Evolutionary conservation across 345 rosid species (phyloP), one percentile per base, ranked within the genome.

Genomic region (Moricandia moricandioides): DNA sequence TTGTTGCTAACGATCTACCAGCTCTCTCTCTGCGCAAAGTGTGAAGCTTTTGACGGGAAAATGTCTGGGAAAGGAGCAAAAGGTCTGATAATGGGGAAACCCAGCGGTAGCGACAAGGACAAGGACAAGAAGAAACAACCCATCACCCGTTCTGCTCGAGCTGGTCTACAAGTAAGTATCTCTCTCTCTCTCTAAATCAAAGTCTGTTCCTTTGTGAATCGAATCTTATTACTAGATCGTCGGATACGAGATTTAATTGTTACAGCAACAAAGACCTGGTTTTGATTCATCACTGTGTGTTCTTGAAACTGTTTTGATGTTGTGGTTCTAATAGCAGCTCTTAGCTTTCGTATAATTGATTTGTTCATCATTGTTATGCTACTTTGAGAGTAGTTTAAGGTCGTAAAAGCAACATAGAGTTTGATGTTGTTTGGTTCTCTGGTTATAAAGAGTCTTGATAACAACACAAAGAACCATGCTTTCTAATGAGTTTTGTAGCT

Each of bases 61-160:
- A 87, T 89, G 95, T 83, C 96, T 18, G 96, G 96, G 24, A 90
- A 90, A 75, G 96, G 96, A 55, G 96, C 91, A 0, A 90, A 90
- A 31, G 96, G 96, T 7, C 73, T 90, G 81, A 82, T 86, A 27
- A 86, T 85, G 61, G 96, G 91, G 51, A 88, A 88, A 83, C 79
- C 91, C 27, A 82, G 85, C 14, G 81, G 80, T 45, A 88, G 83
- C 78, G 91, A 87, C 69, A 89, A 85, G 80, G 91, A 87, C 71
- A 87, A 89, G 51, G 51, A 45, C 17, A 45, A 45, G 51, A 45
- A 45, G 88, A 89, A 89, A 87, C 85, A 78, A 49, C 89, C 95
- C 8, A 62, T 76, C 62, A 87, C 95, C 35, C 90, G 95, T 76
- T 89, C 95, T 47, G 85, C 95, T 69, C 95, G 95, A 24, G 91